A percentile compares a stretch with the other conserved stretches of the same genome.
phyloP scores from a whole-genome alignment of 768 basidiomycete species.

The Rhizopogon vinicolor region DNA sequence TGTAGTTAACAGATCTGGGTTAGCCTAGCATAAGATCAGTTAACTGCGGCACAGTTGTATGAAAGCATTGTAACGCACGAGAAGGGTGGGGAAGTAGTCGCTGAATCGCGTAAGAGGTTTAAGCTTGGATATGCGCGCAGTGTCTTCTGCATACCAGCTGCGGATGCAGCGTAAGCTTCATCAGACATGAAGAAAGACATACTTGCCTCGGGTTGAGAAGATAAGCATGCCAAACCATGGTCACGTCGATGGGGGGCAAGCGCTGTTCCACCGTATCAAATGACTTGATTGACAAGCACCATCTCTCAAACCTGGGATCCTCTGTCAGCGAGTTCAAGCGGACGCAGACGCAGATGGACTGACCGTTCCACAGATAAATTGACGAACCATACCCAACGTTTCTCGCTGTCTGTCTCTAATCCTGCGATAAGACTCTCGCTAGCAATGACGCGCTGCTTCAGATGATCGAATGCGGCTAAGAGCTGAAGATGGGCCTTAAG shows the following conservation, averaged over 20 bases:
- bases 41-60: neutral
- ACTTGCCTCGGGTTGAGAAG: constrained; percentile 33
- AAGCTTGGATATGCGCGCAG: neutral
- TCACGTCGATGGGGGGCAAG: constrained; percentile 34
- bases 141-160: constrained; percentile 25
- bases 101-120: neutral
- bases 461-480: constrained; percentile 21
- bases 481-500: constrained; percentile 27
- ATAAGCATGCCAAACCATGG: constrained; percentile 39
- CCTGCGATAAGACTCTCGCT: constrained; percentile 10
- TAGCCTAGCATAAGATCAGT: neutral
- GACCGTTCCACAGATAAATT: constrained; percentile 32
- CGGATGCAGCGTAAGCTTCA: neutral
- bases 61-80: constrained; percentile 6
- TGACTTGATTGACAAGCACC: constrained; percentile 17
- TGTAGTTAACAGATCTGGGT: neutral
- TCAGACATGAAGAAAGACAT: neutral
- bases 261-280: neutral
- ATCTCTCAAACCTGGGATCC: constrained; percentile 29
- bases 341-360: neutral
- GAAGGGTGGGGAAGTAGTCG: constrained; percentile 5
- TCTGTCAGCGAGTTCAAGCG: neutral
- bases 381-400: constrained; percentile 36
- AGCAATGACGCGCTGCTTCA: constrained; percentile 12
- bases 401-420: constrained; percentile 23